Evolutionary conservation across 805 yeast species (phyloP).

Genomic region (Millerozyma acaciae): DNA sequence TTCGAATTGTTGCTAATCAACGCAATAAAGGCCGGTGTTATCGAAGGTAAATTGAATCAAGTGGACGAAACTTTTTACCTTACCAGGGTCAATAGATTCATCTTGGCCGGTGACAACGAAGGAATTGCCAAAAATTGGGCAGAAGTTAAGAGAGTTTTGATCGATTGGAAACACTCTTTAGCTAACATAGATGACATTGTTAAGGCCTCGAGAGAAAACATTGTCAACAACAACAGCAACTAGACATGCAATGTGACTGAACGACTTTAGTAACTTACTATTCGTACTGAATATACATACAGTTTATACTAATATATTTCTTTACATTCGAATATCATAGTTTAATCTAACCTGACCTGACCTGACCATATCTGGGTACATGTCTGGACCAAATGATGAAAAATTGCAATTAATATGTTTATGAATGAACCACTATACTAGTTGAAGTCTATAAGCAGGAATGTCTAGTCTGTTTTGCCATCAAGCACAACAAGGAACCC

Average conservation of each 20-base stretch:
- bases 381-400: too few species aligned
- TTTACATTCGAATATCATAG: too few species aligned
- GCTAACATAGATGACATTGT: conserved; percentile 40
- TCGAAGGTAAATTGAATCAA: conserved; percentile 45
- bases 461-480: conserved; percentile 24
- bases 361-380: too few species aligned
- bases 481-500: conserved; percentile 87
- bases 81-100: conserved; percentile 37
- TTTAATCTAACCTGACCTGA: too few species aligned
- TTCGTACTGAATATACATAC: conserved; percentile 1
- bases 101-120: conserved; percentile 35
- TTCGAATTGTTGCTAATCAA: conserved; percentile 39
- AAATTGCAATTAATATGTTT: not conserved
- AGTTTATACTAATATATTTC: too few species aligned
- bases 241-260: too few species aligned
- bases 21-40: conserved; percentile 40
- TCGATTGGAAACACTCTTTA: conserved; percentile 38
- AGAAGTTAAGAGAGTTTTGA: conserved; percentile 30
- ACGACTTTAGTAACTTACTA: not conserved
- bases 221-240: conserved; percentile 24
- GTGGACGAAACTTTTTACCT: conserved; percentile 37
- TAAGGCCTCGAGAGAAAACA: conserved; percentile 40
- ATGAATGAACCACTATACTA: conserved; percentile 1
- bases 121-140: conserved; percentile 30
- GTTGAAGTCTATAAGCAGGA: not conserved